Base-by-base conservation (phyloP, 176 grass and related monocot genomes). In the Carex kokanica region DNA sequence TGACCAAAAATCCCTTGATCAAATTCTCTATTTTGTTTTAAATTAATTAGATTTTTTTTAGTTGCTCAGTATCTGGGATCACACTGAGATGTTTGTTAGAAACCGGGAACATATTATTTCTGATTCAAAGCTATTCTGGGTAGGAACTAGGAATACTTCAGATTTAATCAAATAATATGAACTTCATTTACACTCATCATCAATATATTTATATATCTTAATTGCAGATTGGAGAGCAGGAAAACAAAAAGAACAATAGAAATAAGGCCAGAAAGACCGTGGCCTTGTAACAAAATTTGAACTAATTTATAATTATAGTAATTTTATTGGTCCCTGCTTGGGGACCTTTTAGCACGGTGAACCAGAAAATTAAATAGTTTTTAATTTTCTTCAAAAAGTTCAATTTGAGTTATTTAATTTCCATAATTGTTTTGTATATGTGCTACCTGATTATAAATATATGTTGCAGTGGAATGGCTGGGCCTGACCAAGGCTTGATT, bases 271-370 rank as follows among this genome's bases (percentile, higher is more conserved):
- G 80, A 52, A 82, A 82, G 25, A 68, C 47, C 1, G 18, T 82
- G 21, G 61, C 61, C 63, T 64, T 82, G 40, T 81, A 62, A 53
- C 47, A 7, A 21, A 74, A 74, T 25, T 74, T 25, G 71, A 74
- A 27, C 21, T 53, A 53, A 74, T 53, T 21, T 74, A 74, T 53
- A 74, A 15, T 74, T 74, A 74, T 74, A 74, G 71, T 74, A 74
- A 24, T 25, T 27, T 74, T 52, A 23, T 74, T 27, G 71, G 41
- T 74, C 23, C 25, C 45, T 74, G 21, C 12, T 74, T 53, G 47
- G 45, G 45, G 71, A 53, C 45, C 45, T 52, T 53, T 53, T 51
- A 16, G 71, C n/a, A 53, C 16, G 71, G 5, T 2, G 47, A 74
- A 52, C 13, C 5, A 53, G 71, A 68, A 66, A 16, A 34, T 68